Evolutionary conservation across 2,329 filamentous ascomycete species (phyloP).

Genomic region (Pyrenochaeta sp.): DNA sequence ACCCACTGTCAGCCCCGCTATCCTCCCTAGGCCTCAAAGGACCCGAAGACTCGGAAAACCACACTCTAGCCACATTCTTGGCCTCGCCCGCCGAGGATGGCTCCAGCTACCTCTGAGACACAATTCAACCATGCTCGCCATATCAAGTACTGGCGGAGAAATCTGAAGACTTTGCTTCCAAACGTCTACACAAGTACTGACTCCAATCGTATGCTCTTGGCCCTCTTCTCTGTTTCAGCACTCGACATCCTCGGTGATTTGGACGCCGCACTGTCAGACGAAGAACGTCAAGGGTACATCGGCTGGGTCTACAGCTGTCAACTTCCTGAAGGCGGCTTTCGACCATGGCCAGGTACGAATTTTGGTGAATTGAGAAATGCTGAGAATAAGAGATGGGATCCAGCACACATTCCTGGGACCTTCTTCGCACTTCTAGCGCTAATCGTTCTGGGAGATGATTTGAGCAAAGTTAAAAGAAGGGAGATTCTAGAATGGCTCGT

Average conservation of each 20-base stretch:
- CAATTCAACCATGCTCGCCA: constrained; percentile 60
- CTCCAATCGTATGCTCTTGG: constrained; percentile 87
- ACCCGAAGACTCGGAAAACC: neutral
- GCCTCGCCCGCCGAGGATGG: constrained; percentile 21
- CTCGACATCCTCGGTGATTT: constrained; percentile 79
- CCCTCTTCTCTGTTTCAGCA: constrained; percentile 86
- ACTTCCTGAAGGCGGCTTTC: constrained; percentile 86
- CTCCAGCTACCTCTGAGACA: constrained; percentile 23
- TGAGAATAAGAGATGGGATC: constrained; percentile 68
- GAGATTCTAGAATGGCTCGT: constrained; percentile 77
- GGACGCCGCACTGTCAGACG: constrained; percentile 59
- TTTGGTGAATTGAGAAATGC: constrained; percentile 58
- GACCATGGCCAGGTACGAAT: constrained; percentile 77
- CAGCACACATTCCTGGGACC: constrained; percentile 85
- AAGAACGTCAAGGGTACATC: constrained; percentile 64
- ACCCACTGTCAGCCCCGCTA: neutral
- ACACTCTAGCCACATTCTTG: neutral
- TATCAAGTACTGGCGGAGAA: constrained; percentile 91
- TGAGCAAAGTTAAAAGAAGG: constrained; percentile 68
- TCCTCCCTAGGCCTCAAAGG: neutral
- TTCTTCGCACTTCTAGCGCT: constrained; percentile 85
- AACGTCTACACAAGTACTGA: constrained; percentile 86
- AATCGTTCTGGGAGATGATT: constrained; percentile 68
- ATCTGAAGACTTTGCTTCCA: constrained; percentile 81
- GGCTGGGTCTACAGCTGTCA: constrained; percentile 88